Base-by-base conservation (phyloP, 139 green algal species). In the Zygnema cylindricum region DNA sequence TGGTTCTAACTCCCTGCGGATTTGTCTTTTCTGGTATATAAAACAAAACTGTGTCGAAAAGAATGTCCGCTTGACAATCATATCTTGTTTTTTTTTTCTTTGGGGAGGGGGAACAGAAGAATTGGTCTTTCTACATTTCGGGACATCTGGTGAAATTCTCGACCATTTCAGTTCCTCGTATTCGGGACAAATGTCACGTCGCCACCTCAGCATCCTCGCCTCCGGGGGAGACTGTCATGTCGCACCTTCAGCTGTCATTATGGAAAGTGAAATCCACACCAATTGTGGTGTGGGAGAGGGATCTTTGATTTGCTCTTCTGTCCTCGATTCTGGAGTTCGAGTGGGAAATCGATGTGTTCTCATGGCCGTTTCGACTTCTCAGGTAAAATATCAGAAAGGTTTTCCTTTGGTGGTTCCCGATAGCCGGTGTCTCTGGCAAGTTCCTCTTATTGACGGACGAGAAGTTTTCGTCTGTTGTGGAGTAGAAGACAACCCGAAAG, bases 401-500 rank as follows among this genome's bases (percentile, higher is more conserved):
- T 41, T 43, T 3, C 11, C 71, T 79, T 16, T 79, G 7, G 79
- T 86, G 38, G 79, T 90, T 3, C 86, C 86, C 1, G 84, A 87
- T 82, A 43, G 82, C 35, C 35, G 25, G 23, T 91, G 86, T 81
- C 11, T 91, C 21, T 91, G 86, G 86, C 30, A 41, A 73, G 86
- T 82, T 30, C 86, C 86, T 22, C 69, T 90, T 30, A 21, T 75
- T 33, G 40, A 55, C 33, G 42, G 41, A n/a, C 41, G 55, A 39
- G 57, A 82, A 43, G 82, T 77, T 38, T 73, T 55, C 22, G 2
- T 91, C 7, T 84, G 43, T 43, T 91, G 86, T n/a, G 86, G 86
- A 1, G 81, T 91, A n/a, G 79, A 89, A 63, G 86, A 91, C 81
- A 91, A 91, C 81, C 86, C 86, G 2, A 91, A 91, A 30, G 49